Base-by-base conservation (phyloP, 257 asterid species). In the Verbena officinalis region DNA sequence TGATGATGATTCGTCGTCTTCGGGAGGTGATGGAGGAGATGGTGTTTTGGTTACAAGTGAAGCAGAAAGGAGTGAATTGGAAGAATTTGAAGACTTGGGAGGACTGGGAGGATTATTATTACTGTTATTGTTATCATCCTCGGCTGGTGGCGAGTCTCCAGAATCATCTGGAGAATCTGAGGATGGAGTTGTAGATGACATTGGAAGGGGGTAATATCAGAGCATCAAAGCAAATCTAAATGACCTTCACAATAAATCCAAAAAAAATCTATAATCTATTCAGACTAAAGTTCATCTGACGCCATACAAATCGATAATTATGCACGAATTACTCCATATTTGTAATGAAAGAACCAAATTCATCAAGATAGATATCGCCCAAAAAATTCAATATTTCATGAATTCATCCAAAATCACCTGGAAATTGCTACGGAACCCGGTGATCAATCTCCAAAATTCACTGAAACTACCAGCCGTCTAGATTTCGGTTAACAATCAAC, bases 21-120 rank as follows among this genome's bases (percentile, higher is more conserved):
- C 4, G 33, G 33, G 46, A 7, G 75, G 64, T 2, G 67, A 61
- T 38, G 50, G 13, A 17, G 42, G 10, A 23, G 42, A 39, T 27
- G 33, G 2, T 2, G 2, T 27, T 2, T 27, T 27, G 33, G 33
- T 27, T 27, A 27, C 33, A 27, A 76, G 72, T 43, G 74, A 67
- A 42, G 76, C 17, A 0, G 71, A 51, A 52, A 70, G 57, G 27
- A 50, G 71, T 33, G 79, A 65, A 1, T 74, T 59, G 24, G 77
- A 46, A 45, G 79, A 65, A 1, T 74, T 59, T 24, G 77, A 46
- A 45, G 81, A 69, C 43, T 58, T 46, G 75, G 80, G 39, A 70
- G 69, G 24, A 59, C 4, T n/a, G n/a, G n/a, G n/a, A n/a, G n/a
- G n/a, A n/a, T n/a, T n/a, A n/a, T n/a, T n/a, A n/a, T n/a, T n/a